phyloP scores from a whole-genome alignment of 2,329 filamentous ascomycete genomes.

The Hypoxylon sp. region DNA sequence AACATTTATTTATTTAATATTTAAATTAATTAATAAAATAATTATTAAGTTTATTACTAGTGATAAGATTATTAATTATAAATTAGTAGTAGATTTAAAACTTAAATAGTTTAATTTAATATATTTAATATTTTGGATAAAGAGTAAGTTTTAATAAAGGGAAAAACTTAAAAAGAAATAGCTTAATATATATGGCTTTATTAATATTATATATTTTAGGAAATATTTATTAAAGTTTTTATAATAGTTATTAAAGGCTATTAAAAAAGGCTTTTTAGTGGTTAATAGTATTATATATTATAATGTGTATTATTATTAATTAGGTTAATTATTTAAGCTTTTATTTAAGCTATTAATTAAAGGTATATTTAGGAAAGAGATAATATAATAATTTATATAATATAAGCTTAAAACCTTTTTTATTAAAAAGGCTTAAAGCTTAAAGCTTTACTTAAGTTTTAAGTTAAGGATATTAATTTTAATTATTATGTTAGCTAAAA shows the following conservation, averaged over 20 bases:
- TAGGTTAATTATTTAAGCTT: neutral
- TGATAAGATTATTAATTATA: no score
- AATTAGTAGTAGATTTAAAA: conserved; percentile 4
- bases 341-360: no score
- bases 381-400: no score
- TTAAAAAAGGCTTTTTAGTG: no score
- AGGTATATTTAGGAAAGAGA: no score
- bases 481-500: conserved; percentile 9
- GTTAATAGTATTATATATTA: neutral
- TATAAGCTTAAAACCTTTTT: neutral
- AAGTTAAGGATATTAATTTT: neutral
- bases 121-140: conserved; percentile 4
- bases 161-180: neutral
- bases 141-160: neutral
- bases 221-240: conserved; percentile 3
- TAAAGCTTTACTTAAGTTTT: conserved; percentile 7
- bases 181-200: neutral
- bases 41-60: neutral
- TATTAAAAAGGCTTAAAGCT: neutral
- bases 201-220: conserved; percentile 6
- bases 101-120: no score
- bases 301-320: neutral
- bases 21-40: neutral
- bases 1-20: no score
- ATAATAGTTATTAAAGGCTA: neutral